phyloP scores from a whole-genome alignment of 768 basidiomycete species.

The Amanita rimosa region DNA sequence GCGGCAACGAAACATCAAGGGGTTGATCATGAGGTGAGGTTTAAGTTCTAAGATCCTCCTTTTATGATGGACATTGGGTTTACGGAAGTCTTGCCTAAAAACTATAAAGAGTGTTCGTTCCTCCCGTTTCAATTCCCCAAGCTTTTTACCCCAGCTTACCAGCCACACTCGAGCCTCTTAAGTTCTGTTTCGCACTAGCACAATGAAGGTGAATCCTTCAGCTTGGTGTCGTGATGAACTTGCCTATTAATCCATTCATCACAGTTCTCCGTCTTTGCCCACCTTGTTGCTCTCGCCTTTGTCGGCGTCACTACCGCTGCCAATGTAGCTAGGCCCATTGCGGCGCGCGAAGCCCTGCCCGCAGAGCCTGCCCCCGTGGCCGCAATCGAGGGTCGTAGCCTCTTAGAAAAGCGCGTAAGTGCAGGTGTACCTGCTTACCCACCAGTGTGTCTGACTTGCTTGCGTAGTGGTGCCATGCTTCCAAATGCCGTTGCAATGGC shows the following conservation, averaged over 20 bases:
- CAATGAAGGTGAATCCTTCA: not conserved
- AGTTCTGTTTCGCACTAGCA: not conserved
- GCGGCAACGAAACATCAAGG: no score
- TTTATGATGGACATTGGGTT: no score
- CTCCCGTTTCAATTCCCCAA: no score
- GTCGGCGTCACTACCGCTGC: slow-evolving; percentile 8
- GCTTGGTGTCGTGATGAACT: no score
- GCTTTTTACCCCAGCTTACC: no score
- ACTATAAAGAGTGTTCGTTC: no score
- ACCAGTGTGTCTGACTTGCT: not conserved
- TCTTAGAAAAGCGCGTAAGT: not conserved
- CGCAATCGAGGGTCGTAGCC: no score
- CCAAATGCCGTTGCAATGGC: not conserved
- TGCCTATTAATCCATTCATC: not conserved
- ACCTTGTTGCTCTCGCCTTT: slow-evolving; percentile 8
- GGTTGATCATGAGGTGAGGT: no score
- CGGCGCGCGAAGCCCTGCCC: slow-evolving; percentile 8
- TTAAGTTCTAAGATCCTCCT: no score
- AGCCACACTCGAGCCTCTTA: not conserved
- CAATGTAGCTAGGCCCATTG: slow-evolving; percentile 5
- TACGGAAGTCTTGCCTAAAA: no score
- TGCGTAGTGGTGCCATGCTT: not conserved
- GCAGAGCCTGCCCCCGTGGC: slow-evolving; percentile 9
- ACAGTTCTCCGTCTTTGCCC: slow-evolving; percentile 8
- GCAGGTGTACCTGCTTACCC: not conserved